Percentiles rank a stretch among this genome's conserved stretches.
Conservation (phyloP, 805 yeast species). For the Myxozyma nipponensis region DNA sequence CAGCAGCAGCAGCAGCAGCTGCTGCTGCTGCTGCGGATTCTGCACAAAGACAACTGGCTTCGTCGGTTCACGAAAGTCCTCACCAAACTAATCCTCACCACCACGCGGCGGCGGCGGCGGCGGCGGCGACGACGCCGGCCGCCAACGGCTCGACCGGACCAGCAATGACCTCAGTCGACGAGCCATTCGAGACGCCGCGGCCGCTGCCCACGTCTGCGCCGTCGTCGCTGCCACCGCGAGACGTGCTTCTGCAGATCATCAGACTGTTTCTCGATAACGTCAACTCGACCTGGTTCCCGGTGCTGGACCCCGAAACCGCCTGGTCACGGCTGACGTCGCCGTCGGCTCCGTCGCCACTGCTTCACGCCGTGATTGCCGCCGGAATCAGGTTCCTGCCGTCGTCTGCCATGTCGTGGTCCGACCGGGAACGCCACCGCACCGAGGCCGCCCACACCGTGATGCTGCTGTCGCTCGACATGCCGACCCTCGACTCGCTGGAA, state of each 20-base stretch:
- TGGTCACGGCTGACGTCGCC: constrained; percentile 4
- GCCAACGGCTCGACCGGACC: neutral
- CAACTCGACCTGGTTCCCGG: constrained; percentile 73
- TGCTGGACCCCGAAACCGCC: constrained; percentile 47
- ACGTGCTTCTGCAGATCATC: constrained; percentile 41
- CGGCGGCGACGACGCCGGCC: neutral
- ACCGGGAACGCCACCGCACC: constrained; percentile 19
- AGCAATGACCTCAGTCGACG: neutral
- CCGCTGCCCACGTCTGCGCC: neutral
- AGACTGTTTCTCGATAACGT: constrained; percentile 71
- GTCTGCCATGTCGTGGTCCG: constrained; percentile 7
- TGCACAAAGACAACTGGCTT: neutral
- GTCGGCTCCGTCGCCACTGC: constrained; percentile 10
- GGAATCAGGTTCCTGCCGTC: constrained; percentile 27
- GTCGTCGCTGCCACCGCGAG: constrained; percentile 17
- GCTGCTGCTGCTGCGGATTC: neutral
- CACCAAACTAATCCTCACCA: neutral
- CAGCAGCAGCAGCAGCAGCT: neutral
- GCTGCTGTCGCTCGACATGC: constrained; percentile 27
- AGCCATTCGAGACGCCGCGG: neutral
- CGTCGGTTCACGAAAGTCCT: neutral
- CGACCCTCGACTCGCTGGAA: constrained; percentile 29
- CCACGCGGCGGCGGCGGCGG: neutral
- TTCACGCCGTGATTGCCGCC: constrained; percentile 28
- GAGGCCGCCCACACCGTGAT: constrained; percentile 28